Evolutionary conservation across 345 rosid genomes (phyloP).

Genomic region (Gossypium thurberi): DNA sequence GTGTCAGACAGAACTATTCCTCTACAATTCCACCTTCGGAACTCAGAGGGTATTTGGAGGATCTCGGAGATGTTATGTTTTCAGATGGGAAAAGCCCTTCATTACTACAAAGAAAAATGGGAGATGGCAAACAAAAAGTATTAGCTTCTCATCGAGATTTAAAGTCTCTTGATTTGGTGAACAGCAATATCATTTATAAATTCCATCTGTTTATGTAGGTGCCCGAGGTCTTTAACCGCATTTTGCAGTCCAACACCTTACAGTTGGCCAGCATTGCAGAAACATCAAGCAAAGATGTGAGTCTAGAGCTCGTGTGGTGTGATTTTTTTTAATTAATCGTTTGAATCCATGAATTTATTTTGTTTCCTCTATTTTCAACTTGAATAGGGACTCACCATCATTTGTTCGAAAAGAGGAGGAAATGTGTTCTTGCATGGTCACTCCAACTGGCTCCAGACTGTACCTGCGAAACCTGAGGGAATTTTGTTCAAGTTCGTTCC

Average conservation of each 20-base stretch:
- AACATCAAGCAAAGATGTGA: slow-evolving; percentile 71
- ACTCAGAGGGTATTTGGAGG: slow-evolving; percentile 58
- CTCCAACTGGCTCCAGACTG: slow-evolving; percentile 70
- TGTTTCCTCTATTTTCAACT: background rate
- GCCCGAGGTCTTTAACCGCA: slow-evolving; percentile 51
- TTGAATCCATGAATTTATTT: background rate
- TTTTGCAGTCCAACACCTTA: slow-evolving; percentile 46
- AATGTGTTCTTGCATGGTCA: slow-evolving; percentile 47
- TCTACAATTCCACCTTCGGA: slow-evolving; percentile 49
- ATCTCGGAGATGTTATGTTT: slow-evolving; percentile 56
- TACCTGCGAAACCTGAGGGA: slow-evolving; percentile 55
- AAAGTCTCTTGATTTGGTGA: background rate
- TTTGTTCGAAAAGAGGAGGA: slow-evolving; percentile 64
- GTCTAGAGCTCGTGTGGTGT: slow-evolving; percentile 8
- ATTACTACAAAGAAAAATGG: slow-evolving; percentile 29
- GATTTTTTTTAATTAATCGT: background rate
- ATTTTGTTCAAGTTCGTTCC: slow-evolving; percentile 63
- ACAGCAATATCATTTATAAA: slow-evolving; percentile 3
- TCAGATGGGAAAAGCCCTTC: slow-evolving; percentile 55
- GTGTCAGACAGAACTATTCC: slow-evolving; percentile 43
- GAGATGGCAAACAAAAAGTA: slow-evolving; percentile 49
- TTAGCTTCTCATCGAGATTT: slow-evolving; percentile 12
- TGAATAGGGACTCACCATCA: slow-evolving; percentile 55
- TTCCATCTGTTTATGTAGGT: slow-evolving; percentile 30
- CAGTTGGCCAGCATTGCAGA: slow-evolving; percentile 56